Evolutionary conservation across 805 yeast genomes (phyloP).

Genomic region (Saccharomycopsis synnaedendra): DNA sequence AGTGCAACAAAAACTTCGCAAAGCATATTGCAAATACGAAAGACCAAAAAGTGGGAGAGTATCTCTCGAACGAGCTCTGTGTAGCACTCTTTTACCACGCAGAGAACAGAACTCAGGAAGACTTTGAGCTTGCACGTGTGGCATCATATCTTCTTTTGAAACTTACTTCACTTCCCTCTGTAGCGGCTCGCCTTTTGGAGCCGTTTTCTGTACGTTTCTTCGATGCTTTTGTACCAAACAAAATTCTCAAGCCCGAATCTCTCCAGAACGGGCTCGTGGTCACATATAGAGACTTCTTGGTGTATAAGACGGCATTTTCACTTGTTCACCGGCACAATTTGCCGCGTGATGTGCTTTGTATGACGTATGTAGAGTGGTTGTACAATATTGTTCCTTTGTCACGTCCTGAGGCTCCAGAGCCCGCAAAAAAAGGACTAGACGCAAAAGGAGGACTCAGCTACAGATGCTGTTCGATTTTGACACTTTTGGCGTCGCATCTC

Average conservation of each 20-base stretch:
- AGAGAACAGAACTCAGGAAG: constrained; percentile 28
- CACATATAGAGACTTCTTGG: constrained; percentile 52
- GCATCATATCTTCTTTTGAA: constrained; percentile 38
- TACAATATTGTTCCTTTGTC: constrained; percentile 47
- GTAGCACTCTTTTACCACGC: constrained; percentile 48
- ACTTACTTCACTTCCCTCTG: constrained; percentile 30
- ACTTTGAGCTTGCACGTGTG: constrained; percentile 22
- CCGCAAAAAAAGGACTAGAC: constrained; percentile 1
- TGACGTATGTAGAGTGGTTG: constrained; percentile 45
- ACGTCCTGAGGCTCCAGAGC: not conserved
- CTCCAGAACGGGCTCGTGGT: constrained; percentile 14
- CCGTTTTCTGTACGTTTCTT: constrained; percentile 34
- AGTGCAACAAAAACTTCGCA: constrained; percentile 54
- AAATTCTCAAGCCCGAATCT: not conserved
- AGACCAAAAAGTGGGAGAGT: constrained; percentile 21
- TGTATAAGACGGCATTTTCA: constrained; percentile 39
- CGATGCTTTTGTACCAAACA: not conserved
- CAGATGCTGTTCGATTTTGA: constrained; percentile 30
- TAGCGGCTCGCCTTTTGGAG: constrained; percentile 30
- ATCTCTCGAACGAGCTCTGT: constrained; percentile 39
- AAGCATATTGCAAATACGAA: constrained; percentile 26
- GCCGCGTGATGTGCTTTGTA: constrained; percentile 26
- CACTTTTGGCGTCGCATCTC: constrained; percentile 16
- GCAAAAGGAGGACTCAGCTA: constrained; percentile 37
- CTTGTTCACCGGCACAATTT: constrained; percentile 24